Base-by-base conservation (phyloP, 192 early-diverging fungal genomes). In the Linnemannia schmuckeri region DNA sequence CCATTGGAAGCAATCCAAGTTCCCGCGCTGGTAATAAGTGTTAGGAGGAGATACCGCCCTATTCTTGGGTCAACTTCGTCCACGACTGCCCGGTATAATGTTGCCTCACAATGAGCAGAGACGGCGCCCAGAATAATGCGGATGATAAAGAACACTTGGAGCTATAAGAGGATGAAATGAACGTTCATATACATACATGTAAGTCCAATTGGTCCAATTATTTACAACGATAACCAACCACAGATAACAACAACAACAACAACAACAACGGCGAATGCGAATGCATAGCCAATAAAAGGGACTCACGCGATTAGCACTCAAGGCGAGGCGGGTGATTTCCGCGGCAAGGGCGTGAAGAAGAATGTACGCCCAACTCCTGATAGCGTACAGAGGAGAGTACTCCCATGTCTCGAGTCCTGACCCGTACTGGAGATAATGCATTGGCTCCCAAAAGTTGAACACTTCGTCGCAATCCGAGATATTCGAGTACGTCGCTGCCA, bases 361-460 rank as follows among this genome's bases (percentile, higher is more conserved):
- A 35, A 96, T 90, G 87, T 96, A 99, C 8, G 91, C 92, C 93
- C 96, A 99, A 18, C 96, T 97, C 44, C 98, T 92, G 61, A 99
- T 95, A 13, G 95, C 93, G 78, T 91, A 97, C n/a, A 94, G 82
- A 20, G 97, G 96, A 5, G 96, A 94, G 83, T 99, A 99, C 84
- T 99, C 98, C 98, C 98, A 99, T 15, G 98, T 99, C 88, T 98
- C 96, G 70, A 97, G 91, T 74, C 98, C 98, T 78, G 83, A 87
- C 0, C 97, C 96, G 80, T 96, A 93, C 42, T 95, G 92, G 37
- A 98, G 84, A 77, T 96, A 97, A 82, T 99, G 98, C 38, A 94
- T 90, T 17, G 97, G 96, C 85, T 99, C 98, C 97, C 97, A 99
- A 90, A 97, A 99, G 91, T 99, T 99, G 91, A 95, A 99, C 24